phyloP scores from a whole-genome alignment of 129 eudicot genomes.

The Solidago caesia region DNA sequence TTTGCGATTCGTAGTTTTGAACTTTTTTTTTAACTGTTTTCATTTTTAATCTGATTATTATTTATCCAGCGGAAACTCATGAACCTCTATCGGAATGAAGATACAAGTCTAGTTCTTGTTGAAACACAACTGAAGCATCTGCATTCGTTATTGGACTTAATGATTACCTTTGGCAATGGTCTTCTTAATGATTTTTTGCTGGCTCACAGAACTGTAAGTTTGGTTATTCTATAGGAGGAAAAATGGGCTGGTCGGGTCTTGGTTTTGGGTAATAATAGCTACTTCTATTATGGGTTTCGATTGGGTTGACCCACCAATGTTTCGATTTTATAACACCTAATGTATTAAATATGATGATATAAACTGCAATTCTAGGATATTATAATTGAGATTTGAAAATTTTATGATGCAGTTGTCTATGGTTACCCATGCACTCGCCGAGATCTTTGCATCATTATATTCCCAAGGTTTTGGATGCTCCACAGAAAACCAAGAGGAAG shows the following conservation, averaged over 20 bases:
- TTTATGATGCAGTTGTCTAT: slow-evolving; percentile 50
- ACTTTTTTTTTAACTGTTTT: neutral
- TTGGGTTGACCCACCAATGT: neutral
- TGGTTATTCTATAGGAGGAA: neutral
- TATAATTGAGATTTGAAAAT: no score
- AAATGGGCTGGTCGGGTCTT: neutral
- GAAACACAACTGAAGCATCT: slow-evolving; percentile 55
- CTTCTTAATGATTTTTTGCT: slow-evolving; percentile 74
- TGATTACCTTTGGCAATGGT: slow-evolving; percentile 55
- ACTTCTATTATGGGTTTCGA: neutral
- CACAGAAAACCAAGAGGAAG: slow-evolving; percentile 54
- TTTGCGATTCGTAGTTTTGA: neutral
- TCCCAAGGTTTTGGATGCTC: slow-evolving; percentile 68
- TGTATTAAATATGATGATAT: neutral
- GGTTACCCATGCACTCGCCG: slow-evolving; percentile 65
- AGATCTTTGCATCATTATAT: slow-evolving; percentile 62
- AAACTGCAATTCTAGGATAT: neutral
- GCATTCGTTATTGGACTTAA: slow-evolving; percentile 44
- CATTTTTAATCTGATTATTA: neutral
- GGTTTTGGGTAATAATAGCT: neutral
- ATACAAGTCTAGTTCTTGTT: slow-evolving; percentile 23
- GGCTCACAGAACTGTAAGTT: slow-evolving; percentile 68
- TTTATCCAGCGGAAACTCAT: slow-evolving; percentile 53
- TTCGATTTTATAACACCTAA: no score
- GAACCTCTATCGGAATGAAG: slow-evolving; percentile 31